These are phyloP conservation scores for Stromatinia cepivora DNA, from an alignment of 2,329 filamentous ascomycete species.

Conservation along the genomic window DNA sequence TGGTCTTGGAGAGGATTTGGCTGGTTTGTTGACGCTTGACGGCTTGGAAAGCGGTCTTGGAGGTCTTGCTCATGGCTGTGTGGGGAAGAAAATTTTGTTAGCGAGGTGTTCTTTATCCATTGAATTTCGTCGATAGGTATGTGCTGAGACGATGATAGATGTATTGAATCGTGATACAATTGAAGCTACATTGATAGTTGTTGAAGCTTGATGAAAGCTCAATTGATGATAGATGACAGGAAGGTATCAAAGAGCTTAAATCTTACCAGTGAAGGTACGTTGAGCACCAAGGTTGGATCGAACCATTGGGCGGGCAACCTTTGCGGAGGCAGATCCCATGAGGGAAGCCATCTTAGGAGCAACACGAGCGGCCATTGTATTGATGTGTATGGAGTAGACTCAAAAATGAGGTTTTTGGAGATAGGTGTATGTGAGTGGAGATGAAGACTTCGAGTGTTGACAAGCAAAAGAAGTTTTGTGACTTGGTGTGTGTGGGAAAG, in stretches of 20 bases:
- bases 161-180: conserved; percentile 7
- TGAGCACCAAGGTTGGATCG: conserved; percentile 63
- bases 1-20: conserved; percentile 60
- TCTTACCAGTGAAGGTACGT: conserved; percentile 74
- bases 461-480: conserved; percentile 18
- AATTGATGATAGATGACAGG: conserved; percentile 24
- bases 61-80: conserved; percentile 43
- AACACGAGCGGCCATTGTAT: conserved; percentile 80
- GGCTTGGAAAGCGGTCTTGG: conserved; percentile 36
- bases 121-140: conserved; percentile 8
- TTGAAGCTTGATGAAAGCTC: conserved; percentile 13
- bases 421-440: conserved; percentile 22
- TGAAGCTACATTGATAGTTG: conserved; percentile 9
- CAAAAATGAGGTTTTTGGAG: conserved; percentile 27
- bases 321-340: conserved; percentile 60
- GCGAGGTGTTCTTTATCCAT: conserved; percentile 27
- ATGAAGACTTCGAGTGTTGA: conserved; percentile 22
- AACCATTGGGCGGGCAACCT: conserved; percentile 75
- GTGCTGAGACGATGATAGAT: conserved; percentile 4
- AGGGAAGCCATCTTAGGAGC: conserved; percentile 75
- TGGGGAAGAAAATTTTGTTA: conserved; percentile 33
- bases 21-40: conserved; percentile 71
- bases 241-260: conserved; percentile 18
- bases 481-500: conserved; percentile 18
- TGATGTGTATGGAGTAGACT: conserved; percentile 42